Conservation (phyloP, 2,329 filamentous ascomycete species). For the Calonectria pteridis region DNA sequence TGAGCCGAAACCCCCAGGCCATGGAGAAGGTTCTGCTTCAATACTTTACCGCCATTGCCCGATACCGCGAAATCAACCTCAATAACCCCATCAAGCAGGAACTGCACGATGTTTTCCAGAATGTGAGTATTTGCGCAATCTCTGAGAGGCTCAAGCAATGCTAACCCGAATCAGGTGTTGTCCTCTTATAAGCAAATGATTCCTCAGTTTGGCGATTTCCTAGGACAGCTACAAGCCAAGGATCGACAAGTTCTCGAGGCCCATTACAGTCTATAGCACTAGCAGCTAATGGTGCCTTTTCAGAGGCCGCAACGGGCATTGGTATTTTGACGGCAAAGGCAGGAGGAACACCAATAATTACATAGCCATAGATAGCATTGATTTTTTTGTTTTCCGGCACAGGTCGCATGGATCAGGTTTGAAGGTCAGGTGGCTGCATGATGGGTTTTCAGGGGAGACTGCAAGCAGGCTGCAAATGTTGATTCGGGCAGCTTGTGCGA, state of each 20-base stretch:
- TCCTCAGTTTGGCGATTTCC: conserved; percentile 68
- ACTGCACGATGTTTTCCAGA: conserved; percentile 79
- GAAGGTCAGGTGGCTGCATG: conserved; percentile 35
- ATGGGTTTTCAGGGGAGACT: conserved; percentile 20
- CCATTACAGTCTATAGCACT: conserved; percentile 59
- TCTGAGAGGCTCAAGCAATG: neutral
- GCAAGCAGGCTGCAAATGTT: conserved; percentile 30
- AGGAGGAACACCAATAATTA: conserved; percentile 37
- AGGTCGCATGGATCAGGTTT: conserved; percentile 39
- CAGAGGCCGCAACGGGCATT: conserved; percentile 1
- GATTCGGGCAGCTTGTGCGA: conserved; percentile 9
- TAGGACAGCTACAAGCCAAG: conserved; percentile 61
- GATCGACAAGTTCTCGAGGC: conserved; percentile 63
- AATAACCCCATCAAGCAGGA: conserved; percentile 73
- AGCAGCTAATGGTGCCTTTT: neutral
- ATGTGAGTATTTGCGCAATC: conserved; percentile 64
- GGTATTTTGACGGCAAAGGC: conserved; percentile 23
- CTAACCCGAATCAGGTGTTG: conserved; percentile 57
- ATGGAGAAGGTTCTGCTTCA: conserved; percentile 88
- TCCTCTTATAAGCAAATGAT: conserved; percentile 70
- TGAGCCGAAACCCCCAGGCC: conserved; percentile 88
- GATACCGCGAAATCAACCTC: conserved; percentile 75
- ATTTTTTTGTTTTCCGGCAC: conserved; percentile 35
- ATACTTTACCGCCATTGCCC: conserved; percentile 87
- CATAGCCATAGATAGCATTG: conserved; percentile 49